Evolutionary conservation across 176 grass and related monocot species (phyloP).

Genomic region (Avena insularis): DNA sequence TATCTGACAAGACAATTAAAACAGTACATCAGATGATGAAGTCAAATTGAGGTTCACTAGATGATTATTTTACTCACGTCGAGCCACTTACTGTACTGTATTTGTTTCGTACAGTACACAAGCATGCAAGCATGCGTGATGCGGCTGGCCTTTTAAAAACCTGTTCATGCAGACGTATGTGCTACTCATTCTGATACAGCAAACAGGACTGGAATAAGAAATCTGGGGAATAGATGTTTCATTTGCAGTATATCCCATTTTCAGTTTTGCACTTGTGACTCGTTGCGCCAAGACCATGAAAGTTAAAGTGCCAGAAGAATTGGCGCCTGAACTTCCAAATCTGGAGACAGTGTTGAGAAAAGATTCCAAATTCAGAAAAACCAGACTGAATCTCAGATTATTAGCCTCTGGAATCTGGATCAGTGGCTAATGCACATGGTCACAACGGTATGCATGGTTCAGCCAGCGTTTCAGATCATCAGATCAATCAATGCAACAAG

Average conservation of each 20-base stretch:
- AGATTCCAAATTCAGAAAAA: not conserved
- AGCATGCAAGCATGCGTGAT: not conserved
- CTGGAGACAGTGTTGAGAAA: not conserved
- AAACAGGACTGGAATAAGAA: not conserved
- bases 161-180: conserved; percentile 1
- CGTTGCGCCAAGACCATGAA: not conserved
- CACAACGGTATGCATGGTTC: not conserved
- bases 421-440: not conserved
- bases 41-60: not conserved
- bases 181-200: not conserved
- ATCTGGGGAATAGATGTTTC: not conserved
- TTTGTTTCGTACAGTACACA: not conserved
- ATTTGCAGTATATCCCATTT: not conserved
- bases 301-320: not conserved
- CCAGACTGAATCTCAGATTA: not conserved
- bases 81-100: not conserved
- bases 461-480: not conserved
- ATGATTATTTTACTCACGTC: not conserved
- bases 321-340: not conserved
- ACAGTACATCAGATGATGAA: no score
- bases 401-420: not conserved
- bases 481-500: not conserved
- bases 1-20: no score
- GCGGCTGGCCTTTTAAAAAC: not conserved
- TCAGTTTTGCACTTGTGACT: not conserved